A percentile compares a stretch with the other conserved stretches of the same genome.
Evolutionary conservation across 805 yeast genomes (phyloP).

Genomic region (Kazachstania kunashirensis): DNA sequence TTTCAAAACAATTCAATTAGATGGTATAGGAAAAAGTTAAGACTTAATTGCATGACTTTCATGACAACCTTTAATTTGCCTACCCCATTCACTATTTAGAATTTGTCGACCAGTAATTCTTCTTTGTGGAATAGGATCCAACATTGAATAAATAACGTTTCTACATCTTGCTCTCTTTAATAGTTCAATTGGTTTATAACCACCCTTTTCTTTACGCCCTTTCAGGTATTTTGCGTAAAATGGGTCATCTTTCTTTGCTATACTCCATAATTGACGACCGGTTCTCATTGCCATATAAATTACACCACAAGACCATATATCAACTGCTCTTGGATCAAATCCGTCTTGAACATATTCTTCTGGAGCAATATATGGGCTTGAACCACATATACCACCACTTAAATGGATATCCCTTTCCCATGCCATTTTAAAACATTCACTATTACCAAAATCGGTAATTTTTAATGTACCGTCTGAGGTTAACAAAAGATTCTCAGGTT

Average conservation of each 20-base stretch:
- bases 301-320: constrained; percentile 90
- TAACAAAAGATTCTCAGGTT: constrained; percentile 83
- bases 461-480: constrained; percentile 66
- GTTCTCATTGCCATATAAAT: constrained; percentile 91
- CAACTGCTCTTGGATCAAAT: constrained; percentile 76
- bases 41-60: constrained; percentile 3
- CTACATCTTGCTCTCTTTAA: constrained; percentile 82
- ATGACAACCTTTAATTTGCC: constrained; percentile 71
- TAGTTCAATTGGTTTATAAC: constrained; percentile 85
- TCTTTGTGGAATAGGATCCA: constrained; percentile 84
- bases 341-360: constrained; percentile 58
- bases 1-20: too few species aligned
- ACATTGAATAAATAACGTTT: constrained; percentile 83
- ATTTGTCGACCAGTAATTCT: constrained; percentile 84
- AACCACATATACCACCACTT: constrained; percentile 73
- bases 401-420: constrained; percentile 67
- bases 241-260: constrained; percentile 73
- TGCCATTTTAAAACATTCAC: constrained; percentile 75
- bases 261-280: constrained; percentile 86
- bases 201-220: constrained; percentile 72
- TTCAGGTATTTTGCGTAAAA: constrained; percentile 65
- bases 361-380: constrained; percentile 86
- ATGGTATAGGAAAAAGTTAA: too few species aligned
- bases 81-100: constrained; percentile 89
- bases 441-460: constrained; percentile 82